phyloP scores from a whole-genome alignment of 2,329 filamentous ascomycete genomes.

The Fusarium piperis region DNA sequence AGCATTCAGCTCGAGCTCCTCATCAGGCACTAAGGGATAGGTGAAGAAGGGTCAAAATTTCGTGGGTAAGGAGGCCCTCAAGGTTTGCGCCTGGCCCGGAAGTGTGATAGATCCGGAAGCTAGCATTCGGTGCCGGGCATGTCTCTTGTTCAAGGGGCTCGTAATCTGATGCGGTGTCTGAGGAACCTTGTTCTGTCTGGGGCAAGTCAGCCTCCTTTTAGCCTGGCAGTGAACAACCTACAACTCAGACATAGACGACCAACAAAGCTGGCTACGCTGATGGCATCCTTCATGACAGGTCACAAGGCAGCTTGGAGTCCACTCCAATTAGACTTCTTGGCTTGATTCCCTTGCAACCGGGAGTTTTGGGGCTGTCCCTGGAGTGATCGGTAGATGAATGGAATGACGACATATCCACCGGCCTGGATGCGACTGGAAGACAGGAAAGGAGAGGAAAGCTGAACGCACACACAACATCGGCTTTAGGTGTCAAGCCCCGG shows the following conservation, averaged over 20 bases:
- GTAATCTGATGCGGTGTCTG: background rate
- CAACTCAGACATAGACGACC: background rate
- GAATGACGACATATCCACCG: slow-evolving; percentile 10
- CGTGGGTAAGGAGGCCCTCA: background rate
- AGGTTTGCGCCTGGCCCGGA: slow-evolving; percentile 6
- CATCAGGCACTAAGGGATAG: background rate
- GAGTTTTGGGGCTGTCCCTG: background rate
- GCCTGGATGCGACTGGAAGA: background rate
- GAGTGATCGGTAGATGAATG: background rate
- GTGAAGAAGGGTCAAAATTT: background rate
- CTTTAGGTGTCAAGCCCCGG: background rate
- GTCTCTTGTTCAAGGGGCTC: background rate
- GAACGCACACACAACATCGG: background rate
- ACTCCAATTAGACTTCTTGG: background rate
- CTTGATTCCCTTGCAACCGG: background rate
- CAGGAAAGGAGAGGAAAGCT: too few species aligned
- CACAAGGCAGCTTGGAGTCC: background rate
- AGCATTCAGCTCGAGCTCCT: background rate
- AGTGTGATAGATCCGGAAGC: background rate
- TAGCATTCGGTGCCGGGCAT: background rate
- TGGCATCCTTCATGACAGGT: background rate
- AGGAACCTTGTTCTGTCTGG: background rate
- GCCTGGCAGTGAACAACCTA: background rate
- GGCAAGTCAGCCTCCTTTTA: background rate
- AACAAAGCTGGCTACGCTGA: background rate